Evolutionary conservation across 345 rosid species (phyloP), one percentile per base, ranked within the genome.

Genomic region (Anastatica hierochuntica): DNA sequence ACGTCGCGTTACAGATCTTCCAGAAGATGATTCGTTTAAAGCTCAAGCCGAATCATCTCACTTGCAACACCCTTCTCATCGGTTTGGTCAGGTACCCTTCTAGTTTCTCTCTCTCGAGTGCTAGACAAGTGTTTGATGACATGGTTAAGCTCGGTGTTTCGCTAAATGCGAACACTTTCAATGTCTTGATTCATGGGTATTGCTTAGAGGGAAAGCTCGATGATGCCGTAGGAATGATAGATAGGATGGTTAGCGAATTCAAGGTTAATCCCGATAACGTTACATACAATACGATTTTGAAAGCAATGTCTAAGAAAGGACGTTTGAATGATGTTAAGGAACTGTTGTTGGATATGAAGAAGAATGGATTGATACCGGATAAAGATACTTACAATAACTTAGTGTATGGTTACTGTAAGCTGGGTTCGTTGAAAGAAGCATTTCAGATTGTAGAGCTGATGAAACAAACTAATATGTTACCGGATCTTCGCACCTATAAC

Each of bases 401-500:
- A 71, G 74, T 84, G 18, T 44, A 65, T 40, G 96, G 92, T 62
- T 87, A 81, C 52, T 87, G 95, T 72, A 87, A 69, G 49, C 31
- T 82, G 56, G 95, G 92, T 35, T 76, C 79, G 45, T 66, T 87
- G 64, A 77, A 77, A 74, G 98, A 87, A 47, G 96, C 95, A 0
- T 63, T 70, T 10, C 66, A 74, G 64, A 63, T 87, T 56, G 60
- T 84, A 44, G 90, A 84, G 37, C 56, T 84, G 72, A 90, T 90
- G 98, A 63, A 63, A 43, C 75, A 58, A 51, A 77, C 69, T 42
- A 71, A 72, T 11, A 49, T 74, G 24, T 66, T 74, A 49, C 88
- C 95, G 0, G 89, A 87, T 70, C 56, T 82, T 63, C 53, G 84
- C 62, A 84, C 92, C 0, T 84, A 79, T 68, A 87, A 84, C 69